Base-by-base conservation (phyloP, 1,284 basidiomycete genomes). In the Apiotrichum siamense region DNA sequence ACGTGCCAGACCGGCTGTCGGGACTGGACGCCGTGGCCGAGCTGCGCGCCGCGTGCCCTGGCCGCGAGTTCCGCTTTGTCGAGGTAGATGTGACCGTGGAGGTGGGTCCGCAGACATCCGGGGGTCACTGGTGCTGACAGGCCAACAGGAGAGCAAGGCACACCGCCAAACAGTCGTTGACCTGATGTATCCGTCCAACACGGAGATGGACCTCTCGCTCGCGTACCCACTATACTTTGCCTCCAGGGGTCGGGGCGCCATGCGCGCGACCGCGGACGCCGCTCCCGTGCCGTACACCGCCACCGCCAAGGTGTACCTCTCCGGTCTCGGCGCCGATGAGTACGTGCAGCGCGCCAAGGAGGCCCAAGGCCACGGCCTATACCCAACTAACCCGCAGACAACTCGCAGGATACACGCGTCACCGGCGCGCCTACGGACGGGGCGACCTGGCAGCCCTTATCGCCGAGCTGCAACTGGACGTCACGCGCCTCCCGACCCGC, bases 271-370 rank as follows among this genome's bases (percentile, higher is more conserved):
- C 3, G 62, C 68, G 7, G 72, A 70, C 10, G 73, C 72, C 75
- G 17, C 3, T 9, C 11, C 67, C 3, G 53, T 64, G 40, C 73
- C 77, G 7, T 94, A 96, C 69, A 78, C 74, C 0, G 89, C 87
- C 51, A 70, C 78, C 3, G 89, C 94, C 0, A 81, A 83, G 37
- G 91, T 97, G 0, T 77, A 97, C 17, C 74, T 99, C 21, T 94
- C 85, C 53, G 96, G 96, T 0, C 77, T 99, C 2, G 96, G 96
- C 0, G 90, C 96, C 0, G 94, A 98, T 68, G 94, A 98, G 70
- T 74, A 25, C 58, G 72, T 61, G 3, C 3, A 21, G 20, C 23
- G 18, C 11, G 13, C 7, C 11, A 1, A 25, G n/a, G n/a, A n/a
- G n/a, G n/a, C n/a, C n/a, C n/a, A n/a, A n/a, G n/a, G n/a, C n/a